Base-by-base conservation (phyloP, 129 eudicot species). In the Logfia minima region DNA sequence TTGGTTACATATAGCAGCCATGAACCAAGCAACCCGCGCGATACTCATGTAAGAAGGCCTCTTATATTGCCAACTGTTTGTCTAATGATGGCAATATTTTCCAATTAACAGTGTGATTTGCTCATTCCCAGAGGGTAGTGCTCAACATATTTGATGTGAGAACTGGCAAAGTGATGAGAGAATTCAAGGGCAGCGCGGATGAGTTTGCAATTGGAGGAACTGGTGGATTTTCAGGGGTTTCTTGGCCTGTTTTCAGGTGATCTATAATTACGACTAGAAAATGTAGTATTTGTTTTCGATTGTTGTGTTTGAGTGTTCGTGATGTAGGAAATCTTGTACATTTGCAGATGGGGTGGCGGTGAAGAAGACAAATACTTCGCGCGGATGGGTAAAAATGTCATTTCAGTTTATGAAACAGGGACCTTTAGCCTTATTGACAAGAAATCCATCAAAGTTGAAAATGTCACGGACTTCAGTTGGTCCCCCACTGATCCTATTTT, bases 291-390 rank as follows among this genome's bases (percentile, higher is more conserved):
- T 29, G 13, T 75, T 13, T 7, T 75, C 35, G 19, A 6, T 65
- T 63, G 16, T 1, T 34, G 3, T 29, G 66, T 26, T 26, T 26
- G 29, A 26, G 2, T 26, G 29, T 13, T 66, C 5, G 23, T 67
- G 56, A 77, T 55, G 43, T 35, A 16, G 19, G 4, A 26, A 32
- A 29, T 7, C 0, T 53, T 58, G 28, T 4, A 62, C 17, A 32
- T 76, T 66, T 73, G 67, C 84, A 92, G 97, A 67, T 92, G 97
- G 97, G 82, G 91, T 26, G 92, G 97, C 35, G 97, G 97, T n/a
- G 87, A 70, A 75, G 97, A 92, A 8, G 97, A 92, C 63, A 92
- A 89, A 74, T 92, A 89, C 66, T 92, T 92, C 59, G 97, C 97
- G 31, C 72, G 92, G 68, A 82, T 92, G 66, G 96, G 97, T 7